Base-by-base conservation (phyloP, 495 filamentous ascomycete species). In the Aspergillus ellipticus region DNA sequence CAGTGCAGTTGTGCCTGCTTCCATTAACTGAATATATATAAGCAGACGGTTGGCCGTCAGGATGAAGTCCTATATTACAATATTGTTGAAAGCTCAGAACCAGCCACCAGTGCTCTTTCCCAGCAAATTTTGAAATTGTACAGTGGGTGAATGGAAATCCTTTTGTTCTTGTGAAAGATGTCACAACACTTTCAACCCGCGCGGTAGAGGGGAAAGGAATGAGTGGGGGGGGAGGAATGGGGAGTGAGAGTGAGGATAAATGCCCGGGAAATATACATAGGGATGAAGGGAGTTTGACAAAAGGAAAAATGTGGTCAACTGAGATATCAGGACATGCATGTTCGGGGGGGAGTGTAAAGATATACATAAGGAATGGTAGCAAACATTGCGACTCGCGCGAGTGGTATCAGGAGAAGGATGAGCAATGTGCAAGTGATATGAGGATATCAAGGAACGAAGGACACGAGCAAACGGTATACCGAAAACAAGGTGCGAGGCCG, bases 1-100 rank as follows among this genome's bases (percentile, higher is more conserved):
- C 28, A 51, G 11, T 45, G 29, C 33, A 56, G 47, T 53, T 42
- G 29, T 16, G 45, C 28, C 24, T 45, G 31, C 49, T 53, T 24
- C 7, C 17, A 64, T 62, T 57, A 51, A 47, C 15, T 47, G 54
- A 28, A 50, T 66, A 63, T 65, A 61, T 69, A 69, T 65, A 57
- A 50, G 42, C 46, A 49, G 62, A 50, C 65, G 47, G 46, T 22
- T 47, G 21, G 47, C 62, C 62, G 45, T 59, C 55, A 37, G 35
- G 53, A 59, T 43, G 48, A 49, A 56, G 47, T 62, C 55, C 57
- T 76, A 76, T 71, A 76, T 74, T 76, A 76, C 73, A 74, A 69
- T 42, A 60, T 53, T 55, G 55, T 60, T 66, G 54, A 59, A 51
- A 58, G 57, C 52, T 51, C 49, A 58, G 49, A 57, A 56, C 56